phyloP scores from a whole-genome alignment of 768 basidiomycete species.

The Pulveroboletus sp. region DNA sequence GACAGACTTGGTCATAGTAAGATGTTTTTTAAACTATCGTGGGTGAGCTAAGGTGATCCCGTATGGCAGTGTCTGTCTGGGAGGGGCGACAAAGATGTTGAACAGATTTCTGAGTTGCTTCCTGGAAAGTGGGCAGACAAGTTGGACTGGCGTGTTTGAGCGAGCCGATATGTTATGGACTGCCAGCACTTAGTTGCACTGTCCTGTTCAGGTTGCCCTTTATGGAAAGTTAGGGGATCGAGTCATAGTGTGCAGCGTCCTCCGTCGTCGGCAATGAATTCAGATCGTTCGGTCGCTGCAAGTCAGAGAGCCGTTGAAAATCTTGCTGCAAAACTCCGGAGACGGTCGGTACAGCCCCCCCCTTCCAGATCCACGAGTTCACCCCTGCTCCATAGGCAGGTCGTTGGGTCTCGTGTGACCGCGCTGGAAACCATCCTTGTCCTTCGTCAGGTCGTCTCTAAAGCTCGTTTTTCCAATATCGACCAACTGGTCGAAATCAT shows the following conservation, averaged over 20 bases:
- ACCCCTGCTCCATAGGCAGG: slow-evolving; percentile 52
- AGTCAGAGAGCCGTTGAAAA: slow-evolving; percentile 61
- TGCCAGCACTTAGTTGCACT: too few species aligned
- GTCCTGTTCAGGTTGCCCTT: neutral
- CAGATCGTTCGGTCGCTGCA: slow-evolving; percentile 34
- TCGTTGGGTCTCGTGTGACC: slow-evolving; percentile 85
- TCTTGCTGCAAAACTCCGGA: slow-evolving; percentile 62
- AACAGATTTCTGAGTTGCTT: slow-evolving; percentile 89
- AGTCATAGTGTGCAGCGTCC: neutral
- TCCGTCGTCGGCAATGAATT: slow-evolving; percentile 35
- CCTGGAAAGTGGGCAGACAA: slow-evolving; percentile 91
- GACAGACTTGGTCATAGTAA: slow-evolving; percentile 83
- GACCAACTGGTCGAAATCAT: slow-evolving; percentile 80
- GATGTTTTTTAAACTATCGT: slow-evolving; percentile 29
- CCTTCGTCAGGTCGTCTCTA: slow-evolving; percentile 84
- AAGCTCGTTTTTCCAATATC: slow-evolving; percentile 80
- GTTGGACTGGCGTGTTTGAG: slow-evolving; percentile 84
- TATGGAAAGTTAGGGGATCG: slow-evolving; percentile 15
- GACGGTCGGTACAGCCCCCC: slow-evolving; percentile 50
- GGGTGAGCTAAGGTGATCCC: slow-evolving; percentile 6
- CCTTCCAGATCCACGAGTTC: slow-evolving; percentile 33
- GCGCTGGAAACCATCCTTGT: slow-evolving; percentile 88
- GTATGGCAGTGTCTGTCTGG: slow-evolving; percentile 77
- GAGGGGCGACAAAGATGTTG: slow-evolving; percentile 96
- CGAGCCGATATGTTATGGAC: neutral